phyloP scores from a whole-genome alignment of 352 stramenopile genomes.

The Phytophthora sojae region DNA sequence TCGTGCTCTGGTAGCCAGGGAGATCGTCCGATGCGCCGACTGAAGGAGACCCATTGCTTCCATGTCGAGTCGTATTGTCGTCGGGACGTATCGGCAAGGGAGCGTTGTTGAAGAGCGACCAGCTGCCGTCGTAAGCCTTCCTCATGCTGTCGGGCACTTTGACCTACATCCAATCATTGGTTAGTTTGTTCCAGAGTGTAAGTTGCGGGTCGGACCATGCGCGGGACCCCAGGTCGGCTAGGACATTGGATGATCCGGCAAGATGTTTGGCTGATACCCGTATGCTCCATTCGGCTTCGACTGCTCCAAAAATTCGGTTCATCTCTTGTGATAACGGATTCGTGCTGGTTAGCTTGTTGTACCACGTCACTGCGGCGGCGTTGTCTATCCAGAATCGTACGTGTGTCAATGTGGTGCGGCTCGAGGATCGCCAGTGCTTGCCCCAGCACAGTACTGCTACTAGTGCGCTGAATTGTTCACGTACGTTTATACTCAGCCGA shows the following conservation, averaged over 20 bases:
- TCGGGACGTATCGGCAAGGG: constrained; percentile 7
- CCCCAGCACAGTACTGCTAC: constrained; percentile 8
- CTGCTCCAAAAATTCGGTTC: too few species aligned
- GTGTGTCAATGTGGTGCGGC: background rate
- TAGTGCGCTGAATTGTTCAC: constrained; percentile 19
- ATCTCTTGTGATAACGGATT: background rate
- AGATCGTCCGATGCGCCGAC: background rate
- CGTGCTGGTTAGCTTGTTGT: background rate
- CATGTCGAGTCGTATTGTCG: constrained; percentile 2
- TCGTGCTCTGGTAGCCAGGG: constrained; percentile 19
- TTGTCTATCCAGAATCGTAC: constrained; percentile 15
- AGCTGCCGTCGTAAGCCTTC: constrained; percentile 4
- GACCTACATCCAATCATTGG: background rate
- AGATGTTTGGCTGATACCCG: background rate
- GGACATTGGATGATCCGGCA: background rate
- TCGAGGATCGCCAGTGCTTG: background rate
- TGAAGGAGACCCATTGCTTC: background rate
- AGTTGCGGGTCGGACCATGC: background rate
- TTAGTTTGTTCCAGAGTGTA: constrained; percentile 1
- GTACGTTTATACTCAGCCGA: constrained; percentile 22
- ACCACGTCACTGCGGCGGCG: background rate
- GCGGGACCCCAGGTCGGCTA: constrained; percentile 4
- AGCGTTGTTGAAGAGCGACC: constrained; percentile 12
- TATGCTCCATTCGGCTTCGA: too few species aligned
- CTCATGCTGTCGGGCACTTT: background rate